phyloP scores from a whole-genome alignment of 129 eudicot species.

The Sambucus nigra region DNA sequence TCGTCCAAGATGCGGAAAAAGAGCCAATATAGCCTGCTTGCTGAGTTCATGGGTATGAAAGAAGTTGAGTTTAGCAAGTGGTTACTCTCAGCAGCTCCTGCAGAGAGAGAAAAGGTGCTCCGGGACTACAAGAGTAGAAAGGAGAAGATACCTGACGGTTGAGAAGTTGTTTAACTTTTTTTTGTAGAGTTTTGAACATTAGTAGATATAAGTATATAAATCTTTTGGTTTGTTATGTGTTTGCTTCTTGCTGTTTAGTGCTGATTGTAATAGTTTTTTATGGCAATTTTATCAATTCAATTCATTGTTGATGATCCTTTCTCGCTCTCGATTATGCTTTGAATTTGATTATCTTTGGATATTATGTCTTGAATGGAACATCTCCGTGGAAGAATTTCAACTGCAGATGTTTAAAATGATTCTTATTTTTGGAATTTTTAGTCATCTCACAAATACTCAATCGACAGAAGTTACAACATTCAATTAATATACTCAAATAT shows the following conservation, averaged over 20 bases:
- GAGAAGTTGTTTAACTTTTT: background rate
- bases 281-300: too few relatives aligned
- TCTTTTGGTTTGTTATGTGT: too few relatives aligned
- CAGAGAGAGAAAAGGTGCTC: constrained; percentile 46
- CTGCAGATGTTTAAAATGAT: too few relatives aligned
- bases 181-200: background rate
- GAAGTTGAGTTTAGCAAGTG: constrained; percentile 73
- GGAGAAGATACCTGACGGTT: constrained; percentile 18
- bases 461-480: too few relatives aligned
- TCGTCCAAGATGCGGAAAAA: constrained; percentile 32
- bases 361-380: too few relatives aligned
- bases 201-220: background rate
- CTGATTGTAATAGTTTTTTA: background rate
- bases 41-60: constrained; percentile 50
- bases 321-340: too few relatives aligned
- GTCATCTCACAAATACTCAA: too few relatives aligned
- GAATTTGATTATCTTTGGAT: too few relatives aligned
- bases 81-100: constrained; percentile 50
- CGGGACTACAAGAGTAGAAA: constrained; percentile 40
- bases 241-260: background rate
- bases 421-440: too few relatives aligned
- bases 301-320: too few relatives aligned
- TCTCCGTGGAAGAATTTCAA: too few relatives aligned
- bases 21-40: constrained; percentile 47
- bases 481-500: too few relatives aligned